Conservation (phyloP, 2,329 filamentous ascomycete genomes). For the Ophiostoma novo-ulmi region DNA sequence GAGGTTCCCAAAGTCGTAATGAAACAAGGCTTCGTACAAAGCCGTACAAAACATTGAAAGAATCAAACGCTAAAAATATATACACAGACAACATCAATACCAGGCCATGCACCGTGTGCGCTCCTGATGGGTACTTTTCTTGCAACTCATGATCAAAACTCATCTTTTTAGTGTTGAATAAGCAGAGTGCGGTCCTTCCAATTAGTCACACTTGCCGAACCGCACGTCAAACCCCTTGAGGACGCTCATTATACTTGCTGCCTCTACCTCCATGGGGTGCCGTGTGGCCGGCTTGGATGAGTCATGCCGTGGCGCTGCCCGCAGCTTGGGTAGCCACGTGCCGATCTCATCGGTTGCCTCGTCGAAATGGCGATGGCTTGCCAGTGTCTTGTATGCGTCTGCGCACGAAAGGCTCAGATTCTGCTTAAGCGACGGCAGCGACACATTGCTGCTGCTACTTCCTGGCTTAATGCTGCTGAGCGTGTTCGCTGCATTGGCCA, state of each 20-base stretch:
- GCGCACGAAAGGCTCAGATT: slow-evolving; percentile 62
- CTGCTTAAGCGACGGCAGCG: slow-evolving; percentile 26
- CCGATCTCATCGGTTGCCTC: slow-evolving; percentile 67
- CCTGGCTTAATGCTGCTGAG: slow-evolving; percentile 29
- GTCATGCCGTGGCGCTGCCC: slow-evolving; percentile 47
- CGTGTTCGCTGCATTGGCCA: slow-evolving; percentile 5
- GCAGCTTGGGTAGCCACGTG: slow-evolving; percentile 70
- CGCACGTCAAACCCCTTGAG: slow-evolving; percentile 73
- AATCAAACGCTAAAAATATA: neutral
- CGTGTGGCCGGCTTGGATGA: slow-evolving; percentile 37
- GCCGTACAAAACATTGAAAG: neutral
- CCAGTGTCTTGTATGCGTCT: slow-evolving; percentile 72
- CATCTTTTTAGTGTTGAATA: neutral
- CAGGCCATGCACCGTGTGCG: slow-evolving; percentile 14
- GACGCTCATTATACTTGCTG: slow-evolving; percentile 81
- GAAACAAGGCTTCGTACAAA: neutral
- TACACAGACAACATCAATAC: neutral
- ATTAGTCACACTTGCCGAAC: slow-evolving; percentile 49
- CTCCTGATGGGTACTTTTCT: slow-evolving; percentile 9
- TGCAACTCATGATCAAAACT: neutral
- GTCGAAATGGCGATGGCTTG: slow-evolving; percentile 70
- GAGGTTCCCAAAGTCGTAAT: neutral
- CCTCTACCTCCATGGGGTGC: slow-evolving; percentile 70
- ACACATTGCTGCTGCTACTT: slow-evolving; percentile 13
- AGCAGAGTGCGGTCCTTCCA: neutral